Percentiles rank a stretch among this genome's conserved stretches.
These are phyloP conservation scores for Wickerhamomyces alni DNA, from an alignment of 805 yeast genomes.

Conservation along the genomic window DNA sequence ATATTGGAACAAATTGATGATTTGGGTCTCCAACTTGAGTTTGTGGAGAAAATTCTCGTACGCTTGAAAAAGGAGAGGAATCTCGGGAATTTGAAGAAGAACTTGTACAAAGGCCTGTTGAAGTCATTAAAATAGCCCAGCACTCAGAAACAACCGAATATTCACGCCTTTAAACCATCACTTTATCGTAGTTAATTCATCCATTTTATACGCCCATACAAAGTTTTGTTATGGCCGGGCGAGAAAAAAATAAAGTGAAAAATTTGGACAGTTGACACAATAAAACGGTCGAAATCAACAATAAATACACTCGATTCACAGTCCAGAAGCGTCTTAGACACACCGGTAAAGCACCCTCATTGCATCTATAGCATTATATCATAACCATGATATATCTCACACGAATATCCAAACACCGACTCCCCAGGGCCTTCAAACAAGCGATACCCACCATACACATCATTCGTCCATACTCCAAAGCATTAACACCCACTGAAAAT, in stretches of 20 bases:
- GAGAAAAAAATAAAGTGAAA: neutral
- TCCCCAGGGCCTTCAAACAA: neutral
- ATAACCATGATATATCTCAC: neutral
- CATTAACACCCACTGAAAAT: neutral
- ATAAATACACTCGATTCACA: no score
- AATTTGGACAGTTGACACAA: neutral
- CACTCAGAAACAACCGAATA: neutral
- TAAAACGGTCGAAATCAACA: no score
- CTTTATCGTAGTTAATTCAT: no score
- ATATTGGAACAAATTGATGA: constrained; percentile 15
- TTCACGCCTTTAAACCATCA: neutral
- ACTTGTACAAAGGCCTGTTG: constrained; percentile 11
- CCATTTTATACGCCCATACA: neutral
- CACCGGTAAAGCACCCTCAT: no score
- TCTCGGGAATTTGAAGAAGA: constrained; percentile 7
- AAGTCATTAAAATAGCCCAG: neutral
- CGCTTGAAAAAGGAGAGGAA: constrained; percentile 16
- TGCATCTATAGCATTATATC: no score
- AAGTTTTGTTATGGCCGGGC: neutral
- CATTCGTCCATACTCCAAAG: neutral
- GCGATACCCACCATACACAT: neutral
- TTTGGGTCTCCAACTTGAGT: constrained; percentile 12
- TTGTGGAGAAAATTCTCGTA: constrained; percentile 15
- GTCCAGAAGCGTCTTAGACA: no score
- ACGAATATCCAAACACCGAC: neutral